These are phyloP conservation scores for Xylariales sp. DNA, from an alignment of 2,329 filamentous ascomycete species.

Conservation along the genomic window DNA sequence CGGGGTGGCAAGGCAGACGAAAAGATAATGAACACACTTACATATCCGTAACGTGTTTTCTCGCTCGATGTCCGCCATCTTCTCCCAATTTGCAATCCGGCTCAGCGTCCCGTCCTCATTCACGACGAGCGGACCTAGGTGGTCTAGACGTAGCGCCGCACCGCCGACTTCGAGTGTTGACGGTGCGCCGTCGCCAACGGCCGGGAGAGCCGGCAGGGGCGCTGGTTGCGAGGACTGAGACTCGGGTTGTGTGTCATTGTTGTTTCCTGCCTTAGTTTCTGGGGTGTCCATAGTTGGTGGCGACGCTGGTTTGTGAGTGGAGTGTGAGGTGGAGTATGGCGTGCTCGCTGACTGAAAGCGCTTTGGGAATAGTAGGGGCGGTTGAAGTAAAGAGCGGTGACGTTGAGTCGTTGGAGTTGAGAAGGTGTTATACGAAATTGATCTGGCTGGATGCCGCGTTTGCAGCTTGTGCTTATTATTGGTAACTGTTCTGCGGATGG, in stretches of 20 bases:
- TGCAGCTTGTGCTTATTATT: conserved; percentile 1
- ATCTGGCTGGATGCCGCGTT: neutral
- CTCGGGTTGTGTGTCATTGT: conserved; percentile 16
- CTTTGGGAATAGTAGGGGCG: neutral
- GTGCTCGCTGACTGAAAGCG: neutral
- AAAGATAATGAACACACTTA: conserved; percentile 11
- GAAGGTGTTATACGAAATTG: conserved; percentile 1
- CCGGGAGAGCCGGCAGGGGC: conserved; percentile 22
- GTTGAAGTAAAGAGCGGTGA: neutral
- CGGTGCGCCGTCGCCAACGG: conserved; percentile 28
- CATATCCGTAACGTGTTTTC: conserved; percentile 72
- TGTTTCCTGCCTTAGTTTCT: conserved; percentile 18
- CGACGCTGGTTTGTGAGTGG: conserved; percentile 4
- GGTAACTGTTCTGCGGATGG: conserved; percentile 7
- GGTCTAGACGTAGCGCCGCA: conserved; percentile 67
- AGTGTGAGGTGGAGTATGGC: conserved; percentile 4
- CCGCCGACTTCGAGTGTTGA: conserved; percentile 53
- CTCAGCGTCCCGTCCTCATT: conserved; percentile 78
- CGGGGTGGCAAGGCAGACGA: neutral
- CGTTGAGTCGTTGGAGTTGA: conserved; percentile 10
- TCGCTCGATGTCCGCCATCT: conserved; percentile 76
- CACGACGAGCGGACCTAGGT: conserved; percentile 78
- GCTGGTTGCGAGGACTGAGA: neutral
- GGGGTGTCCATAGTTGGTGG: conserved; percentile 17
- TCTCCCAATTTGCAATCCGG: conserved; percentile 77